A percentile compares a stretch with the other conserved stretches of the same genome.
These are phyloP conservation scores for Trichoderma asperellum DNA, from an alignment of 2,329 filamentous ascomycete genomes.

Conservation along the genomic window DNA sequence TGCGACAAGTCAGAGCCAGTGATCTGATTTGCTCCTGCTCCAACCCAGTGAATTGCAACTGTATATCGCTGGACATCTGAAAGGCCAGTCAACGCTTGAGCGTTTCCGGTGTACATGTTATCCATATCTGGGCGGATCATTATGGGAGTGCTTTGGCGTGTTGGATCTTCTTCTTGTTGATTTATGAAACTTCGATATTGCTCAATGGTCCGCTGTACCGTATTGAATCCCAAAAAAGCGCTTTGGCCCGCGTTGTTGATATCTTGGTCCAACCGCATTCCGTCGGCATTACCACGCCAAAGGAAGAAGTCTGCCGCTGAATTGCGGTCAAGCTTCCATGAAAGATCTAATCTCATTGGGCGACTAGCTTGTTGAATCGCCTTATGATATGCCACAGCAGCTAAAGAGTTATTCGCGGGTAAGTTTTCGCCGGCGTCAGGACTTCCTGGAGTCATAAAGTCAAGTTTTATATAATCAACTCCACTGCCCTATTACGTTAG, in stretches of 20 bases:
- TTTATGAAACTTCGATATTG: conserved; percentile 23
- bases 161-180: conserved; percentile 20
- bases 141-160: conserved; percentile 13
- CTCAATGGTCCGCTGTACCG: conserved; percentile 14
- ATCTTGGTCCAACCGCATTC: conserved; percentile 16
- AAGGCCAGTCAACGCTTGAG: conserved; percentile 2
- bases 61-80: conserved; percentile 20
- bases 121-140: conserved; percentile 22
- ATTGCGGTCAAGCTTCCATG: conserved; percentile 18
- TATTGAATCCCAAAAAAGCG: conserved; percentile 4
- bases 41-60: conserved; percentile 21
- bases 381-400: conserved; percentile 14
- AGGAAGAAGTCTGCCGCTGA: conserved; percentile 14
- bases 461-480: conserved; percentile 19
- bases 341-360: conserved; percentile 15
- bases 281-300: conserved; percentile 19
- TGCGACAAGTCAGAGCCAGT: conserved; percentile 14
- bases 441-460: conserved; percentile 19
- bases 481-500: not conserved
- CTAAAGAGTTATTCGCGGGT: conserved; percentile 16
- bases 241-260: conserved; percentile 3
- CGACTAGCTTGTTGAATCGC: conserved; percentile 24
- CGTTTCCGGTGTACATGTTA: conserved; percentile 20
- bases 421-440: not conserved
- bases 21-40: conserved; percentile 13